A percentile compares a stretch with the other conserved stretches of the same genome.
These are phyloP conservation scores for Camillea tinctor DNA, from an alignment of 2,329 filamentous ascomycete genomes.

Conservation along the genomic window DNA sequence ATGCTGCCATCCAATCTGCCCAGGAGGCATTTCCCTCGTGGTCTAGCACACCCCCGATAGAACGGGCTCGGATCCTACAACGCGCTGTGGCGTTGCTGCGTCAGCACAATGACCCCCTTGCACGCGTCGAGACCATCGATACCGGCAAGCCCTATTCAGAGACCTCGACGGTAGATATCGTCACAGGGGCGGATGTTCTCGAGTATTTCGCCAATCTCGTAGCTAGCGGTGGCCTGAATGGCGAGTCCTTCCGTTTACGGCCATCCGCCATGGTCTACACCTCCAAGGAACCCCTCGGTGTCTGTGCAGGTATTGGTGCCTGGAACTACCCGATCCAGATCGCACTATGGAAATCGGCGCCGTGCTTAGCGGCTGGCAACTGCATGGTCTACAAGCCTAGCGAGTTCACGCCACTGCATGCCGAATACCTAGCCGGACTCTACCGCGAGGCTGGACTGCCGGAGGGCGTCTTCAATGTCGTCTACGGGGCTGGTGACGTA, in stretches of 20 bases:
- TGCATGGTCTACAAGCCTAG: constrained; percentile 91
- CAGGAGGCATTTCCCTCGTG: constrained; percentile 70
- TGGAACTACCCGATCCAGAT: constrained; percentile 95
- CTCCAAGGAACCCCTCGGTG: constrained; percentile 76
- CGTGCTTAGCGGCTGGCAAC: constrained; percentile 82
- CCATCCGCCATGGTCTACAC: constrained; percentile 80
- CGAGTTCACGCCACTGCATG: constrained; percentile 84
- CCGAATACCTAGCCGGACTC: constrained; percentile 69
- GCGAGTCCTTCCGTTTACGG: constrained; percentile 72
- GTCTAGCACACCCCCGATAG: constrained; percentile 72
- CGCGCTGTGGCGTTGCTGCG: constrained; percentile 73
- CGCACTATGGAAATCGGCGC: constrained; percentile 84
- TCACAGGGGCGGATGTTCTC: constrained; percentile 79
- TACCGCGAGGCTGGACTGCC: constrained; percentile 78
- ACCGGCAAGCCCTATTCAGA: constrained; percentile 85
- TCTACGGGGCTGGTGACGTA: constrained; percentile 77
- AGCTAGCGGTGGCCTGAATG: constrained; percentile 74
- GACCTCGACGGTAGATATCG: constrained; percentile 79
- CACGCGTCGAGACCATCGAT: constrained; percentile 76
- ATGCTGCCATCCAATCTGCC: constrained; percentile 71
- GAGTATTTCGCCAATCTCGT: constrained; percentile 84
- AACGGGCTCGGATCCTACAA: constrained; percentile 75
- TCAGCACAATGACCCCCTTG: constrained; percentile 75
- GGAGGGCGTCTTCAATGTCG: constrained; percentile 81
- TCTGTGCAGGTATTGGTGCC: constrained; percentile 83